These are phyloP conservation scores for Citrus reticulata DNA, from an alignment of 345 rosid species.

Conservation along the genomic window DNA sequence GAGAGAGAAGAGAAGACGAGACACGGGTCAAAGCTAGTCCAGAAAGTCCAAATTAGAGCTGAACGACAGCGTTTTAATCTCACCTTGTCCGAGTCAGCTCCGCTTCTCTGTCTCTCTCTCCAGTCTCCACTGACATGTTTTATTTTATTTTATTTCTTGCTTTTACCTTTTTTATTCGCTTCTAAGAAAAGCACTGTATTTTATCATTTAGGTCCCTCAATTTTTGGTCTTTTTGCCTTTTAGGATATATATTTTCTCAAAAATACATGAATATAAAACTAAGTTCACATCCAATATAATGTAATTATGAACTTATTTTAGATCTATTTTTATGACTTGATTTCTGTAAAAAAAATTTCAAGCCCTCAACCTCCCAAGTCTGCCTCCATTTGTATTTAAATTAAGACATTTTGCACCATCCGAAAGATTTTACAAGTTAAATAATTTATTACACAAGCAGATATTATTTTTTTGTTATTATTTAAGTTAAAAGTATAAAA, in stretches of 20 bases:
- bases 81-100: not conserved
- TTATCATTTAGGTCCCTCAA: not conserved
- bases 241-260: not conserved
- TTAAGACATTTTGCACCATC: not conserved
- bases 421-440: no score
- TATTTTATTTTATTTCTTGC: no score
- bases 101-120: not conserved
- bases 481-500: no score
- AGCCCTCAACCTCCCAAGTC: not conserved
- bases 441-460: no score
- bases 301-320: no score
- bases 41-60: not conserved
- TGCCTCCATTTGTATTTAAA: not conserved
- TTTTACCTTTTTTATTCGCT: not conserved
- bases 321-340: no score
- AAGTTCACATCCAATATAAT: no score
- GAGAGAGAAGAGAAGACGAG: not conserved
- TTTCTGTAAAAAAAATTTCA: no score
- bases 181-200: not conserved
- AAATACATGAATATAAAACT: not conserved
- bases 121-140: not conserved
- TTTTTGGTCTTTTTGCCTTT: not conserved
- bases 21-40: constrained; percentile 1
- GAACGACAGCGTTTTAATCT: constrained; percentile 1
- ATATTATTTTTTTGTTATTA: no score